Base-by-base conservation (phyloP, 441 rosid genomes). In the Populus hybrid region DNA sequence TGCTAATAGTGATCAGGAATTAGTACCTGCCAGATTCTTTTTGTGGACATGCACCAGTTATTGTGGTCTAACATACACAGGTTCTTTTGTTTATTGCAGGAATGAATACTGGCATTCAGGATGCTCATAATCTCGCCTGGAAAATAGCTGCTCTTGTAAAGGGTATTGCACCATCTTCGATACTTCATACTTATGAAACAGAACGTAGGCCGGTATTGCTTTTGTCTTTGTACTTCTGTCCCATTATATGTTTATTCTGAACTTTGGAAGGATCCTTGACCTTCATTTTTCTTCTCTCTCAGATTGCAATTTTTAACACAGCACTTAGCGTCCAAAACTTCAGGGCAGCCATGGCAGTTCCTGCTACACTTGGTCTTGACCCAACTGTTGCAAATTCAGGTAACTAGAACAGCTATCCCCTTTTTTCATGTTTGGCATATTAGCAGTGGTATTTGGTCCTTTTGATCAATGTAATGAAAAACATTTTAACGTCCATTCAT, bases 81-180 rank as follows among this genome's bases (percentile, higher is more conserved):
- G 50, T 6, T 64, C 16, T 65, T 1, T n/a, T 71, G 23, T 76
- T 16, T 69, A 12, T 32, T 86, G 76, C 84, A 95, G 99, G 97
- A 84, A 94, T 96, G 99, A 96, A 96, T 85, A 90, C 98, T 64
- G 99, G 98, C 75, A 89, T 96, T 76, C 99, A 96, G 85, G 99
- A 96, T 89, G 97, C 86, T 79, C 98, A 92, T 74, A 92, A 96
- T 85, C 92, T 96, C 76, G 98, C 97, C 72, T 95, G 98, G 99
- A 96, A 96, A 86, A 84, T 96, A 79, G 94, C 97, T 76, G 86
- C 88, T 46, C 76, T 92, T 26, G 65, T 86, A 79, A 80, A 86
- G 71, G 94, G 91, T 82, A 85, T 88, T 72, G 86, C 96, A 67
- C 88, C 94, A 35, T 73, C 92, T 83, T 89, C 92, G 10, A 78